A percentile compares a stretch with the other conserved stretches of the same genome.
phyloP scores from a whole-genome alignment of 805 yeast genomes.

The Candida hungchunana region DNA sequence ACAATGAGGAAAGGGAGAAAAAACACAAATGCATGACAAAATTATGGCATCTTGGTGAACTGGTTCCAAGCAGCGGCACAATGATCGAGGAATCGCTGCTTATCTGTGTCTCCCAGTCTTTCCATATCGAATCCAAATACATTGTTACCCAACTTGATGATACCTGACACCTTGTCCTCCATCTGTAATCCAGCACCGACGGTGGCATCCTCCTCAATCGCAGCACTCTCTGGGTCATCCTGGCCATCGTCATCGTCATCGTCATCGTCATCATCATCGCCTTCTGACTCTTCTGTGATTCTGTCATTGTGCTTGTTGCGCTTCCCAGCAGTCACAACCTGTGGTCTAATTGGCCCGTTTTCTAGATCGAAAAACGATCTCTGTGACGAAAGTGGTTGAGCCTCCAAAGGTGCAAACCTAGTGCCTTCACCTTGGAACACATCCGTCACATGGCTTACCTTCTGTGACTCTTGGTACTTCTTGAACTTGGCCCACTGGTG shows the following conservation, averaged over 20 bases:
- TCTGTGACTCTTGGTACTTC: constrained; percentile 21
- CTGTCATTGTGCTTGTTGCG: constrained; percentile 4
- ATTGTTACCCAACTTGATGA: constrained; percentile 19
- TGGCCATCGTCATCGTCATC: constrained; percentile 20
- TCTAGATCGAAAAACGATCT: constrained; percentile 34
- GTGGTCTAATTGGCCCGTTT: constrained; percentile 16
- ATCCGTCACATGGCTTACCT: constrained; percentile 38
- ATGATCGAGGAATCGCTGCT: constrained; percentile 30
- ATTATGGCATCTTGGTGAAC: constrained; percentile 12
- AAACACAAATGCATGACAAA: not conserved
- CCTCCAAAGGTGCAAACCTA: constrained; percentile 43
- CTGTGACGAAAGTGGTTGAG: constrained; percentile 51
- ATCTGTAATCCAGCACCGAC: constrained; percentile 15
- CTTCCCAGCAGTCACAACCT: constrained; percentile 3
- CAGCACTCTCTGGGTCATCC: constrained; percentile 32
- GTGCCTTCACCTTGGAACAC: constrained; percentile 44
- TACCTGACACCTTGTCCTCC: constrained; percentile 14
- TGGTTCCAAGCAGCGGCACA: constrained; percentile 36
- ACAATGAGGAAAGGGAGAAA: not conserved
- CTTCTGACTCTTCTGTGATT: constrained; percentile 16
- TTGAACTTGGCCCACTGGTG: constrained; percentile 27
- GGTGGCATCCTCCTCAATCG: constrained; percentile 33
- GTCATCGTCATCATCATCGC: constrained; percentile 13
- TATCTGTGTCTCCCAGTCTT: constrained; percentile 16
- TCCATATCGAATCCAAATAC: constrained; percentile 24